Evolutionary conservation across 495 filamentous ascomycete species (phyloP), one percentile per base, ranked within the genome.

Genomic region (Amphirosellinia nigrospora): DNA sequence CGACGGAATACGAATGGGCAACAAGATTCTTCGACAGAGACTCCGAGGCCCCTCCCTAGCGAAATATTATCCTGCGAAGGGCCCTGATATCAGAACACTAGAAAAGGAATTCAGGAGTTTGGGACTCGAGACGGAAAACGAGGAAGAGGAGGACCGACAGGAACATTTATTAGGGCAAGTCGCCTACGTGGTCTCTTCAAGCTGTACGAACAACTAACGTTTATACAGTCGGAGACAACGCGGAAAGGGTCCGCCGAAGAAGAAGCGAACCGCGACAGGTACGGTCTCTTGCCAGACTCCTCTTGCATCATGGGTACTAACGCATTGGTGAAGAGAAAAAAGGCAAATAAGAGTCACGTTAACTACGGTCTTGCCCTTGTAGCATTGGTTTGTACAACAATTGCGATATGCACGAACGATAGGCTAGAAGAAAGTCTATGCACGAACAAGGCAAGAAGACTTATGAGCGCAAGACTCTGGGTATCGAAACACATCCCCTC

Each of bases 221-320:
- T 38, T 61, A 45, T 71, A 30, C 73, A 93, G 89, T 71, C 80
- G 90, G 74, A 96, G 91, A 83, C 75, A 84, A 19, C 89, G 92
- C 79, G 96, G 94, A 59, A 98, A 98, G 82, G 92, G 92, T 16
- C 86, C 92, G 36, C 94, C 95, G 23, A 96, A 94, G 86, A 98
- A 97, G 88, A 96, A 95, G 83, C 88, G 84, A 78, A 89, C 83
- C 32, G 84, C 86, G 65, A 84, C 86, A 76, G 88, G 92, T 93
- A 86, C 80, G 83, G 4, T 39, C 36, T n/a, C 11, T 11, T 38
- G 3, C 8, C 28, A 10, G 59, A 10, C 66, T 46, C 43, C 28
- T 3, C 23, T 28, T 7, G 19, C 19, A n/a, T 11, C 45, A 43
- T 53, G 6, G 46, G 52, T 39, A 53, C 46, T 69, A 53, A 69